These are phyloP conservation scores for Fraxinus ornus DNA, from an alignment of 305 asterid genomes.

Conservation along the genomic window DNA sequence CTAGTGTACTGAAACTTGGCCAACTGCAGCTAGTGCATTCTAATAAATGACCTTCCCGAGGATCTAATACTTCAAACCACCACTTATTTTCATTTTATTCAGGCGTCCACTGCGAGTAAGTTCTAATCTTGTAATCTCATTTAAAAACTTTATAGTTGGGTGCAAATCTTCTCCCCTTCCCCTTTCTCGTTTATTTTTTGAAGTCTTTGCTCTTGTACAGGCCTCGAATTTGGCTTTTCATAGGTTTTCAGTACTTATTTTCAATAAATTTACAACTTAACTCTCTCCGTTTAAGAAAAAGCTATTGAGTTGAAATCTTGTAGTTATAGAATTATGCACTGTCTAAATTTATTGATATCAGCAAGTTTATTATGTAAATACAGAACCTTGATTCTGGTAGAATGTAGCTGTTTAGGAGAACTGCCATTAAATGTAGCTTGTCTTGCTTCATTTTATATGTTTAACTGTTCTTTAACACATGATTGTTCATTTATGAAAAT, in stretches of 20 bases:
- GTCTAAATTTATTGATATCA: not conserved
- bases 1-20: not conserved
- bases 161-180: not conserved
- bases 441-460: not conserved
- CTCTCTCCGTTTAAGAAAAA: not conserved
- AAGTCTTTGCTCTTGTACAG: not conserved
- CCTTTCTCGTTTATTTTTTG: not conserved
- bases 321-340: not conserved
- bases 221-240: not conserved
- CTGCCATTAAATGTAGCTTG: not conserved
- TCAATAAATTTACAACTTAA: not conserved
- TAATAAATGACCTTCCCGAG: not conserved
- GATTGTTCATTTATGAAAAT: not conserved
- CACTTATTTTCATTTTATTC: not conserved
- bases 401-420: not conserved
- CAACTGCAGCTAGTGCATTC: not conserved
- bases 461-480: not conserved
- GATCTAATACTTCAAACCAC: not conserved
- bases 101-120: not conserved
- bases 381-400: not conserved
- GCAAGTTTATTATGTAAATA: not conserved
- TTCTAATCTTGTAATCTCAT: not conserved
- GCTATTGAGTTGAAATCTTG: not conserved
- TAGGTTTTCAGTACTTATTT: not conserved
- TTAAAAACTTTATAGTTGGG: not conserved